Conservation (phyloP, 75 land plant species). For the Selaginella moellendorffii region DNA sequence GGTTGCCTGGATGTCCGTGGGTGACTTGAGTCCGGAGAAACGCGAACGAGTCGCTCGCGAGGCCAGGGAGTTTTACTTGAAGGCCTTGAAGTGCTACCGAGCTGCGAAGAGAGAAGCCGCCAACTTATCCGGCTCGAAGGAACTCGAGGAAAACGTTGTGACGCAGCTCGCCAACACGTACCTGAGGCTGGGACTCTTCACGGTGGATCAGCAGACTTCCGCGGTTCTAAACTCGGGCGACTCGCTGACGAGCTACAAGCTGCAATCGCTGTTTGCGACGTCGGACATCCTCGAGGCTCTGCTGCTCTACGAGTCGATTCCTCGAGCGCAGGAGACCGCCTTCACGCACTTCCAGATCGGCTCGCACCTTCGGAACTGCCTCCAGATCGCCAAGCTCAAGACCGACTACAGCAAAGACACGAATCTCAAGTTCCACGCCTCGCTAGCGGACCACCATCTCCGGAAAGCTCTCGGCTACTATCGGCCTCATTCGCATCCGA, state of each 20-base stretch:
- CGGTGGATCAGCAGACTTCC: conserved; percentile 35
- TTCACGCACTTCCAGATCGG: conserved; percentile 84
- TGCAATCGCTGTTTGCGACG: conserved; percentile 44
- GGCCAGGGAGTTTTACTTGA: conserved; percentile 48
- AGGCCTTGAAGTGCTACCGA: conserved; percentile 61
- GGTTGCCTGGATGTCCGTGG: conserved; percentile 37
- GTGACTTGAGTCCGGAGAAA: background rate
- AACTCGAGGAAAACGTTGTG: conserved; percentile 44
- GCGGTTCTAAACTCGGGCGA: background rate
- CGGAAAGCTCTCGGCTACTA: conserved; percentile 69
- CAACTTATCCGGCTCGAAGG: conserved; percentile 12
- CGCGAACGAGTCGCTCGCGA: conserved; percentile 16
- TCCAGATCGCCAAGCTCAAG: conserved; percentile 37
- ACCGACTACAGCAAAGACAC: conserved; percentile 18
- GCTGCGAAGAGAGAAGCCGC: conserved; percentile 51
- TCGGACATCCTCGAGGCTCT: conserved; percentile 80
- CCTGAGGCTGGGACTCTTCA: conserved; percentile 83
- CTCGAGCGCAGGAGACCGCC: conserved; percentile 80
- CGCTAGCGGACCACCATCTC: conserved; percentile 80
- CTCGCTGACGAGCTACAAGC: conserved; percentile 11
- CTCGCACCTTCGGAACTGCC: conserved; percentile 66
- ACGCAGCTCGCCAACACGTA: conserved; percentile 89
- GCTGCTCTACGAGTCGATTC: conserved; percentile 52
- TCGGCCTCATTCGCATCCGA: conserved; percentile 52
- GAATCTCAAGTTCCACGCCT: conserved; percentile 48